These are phyloP conservation scores for Gryganskiella cystojenkinii DNA, from an alignment of 192 early-diverging fungal species.

Conservation along the genomic window DNA sequence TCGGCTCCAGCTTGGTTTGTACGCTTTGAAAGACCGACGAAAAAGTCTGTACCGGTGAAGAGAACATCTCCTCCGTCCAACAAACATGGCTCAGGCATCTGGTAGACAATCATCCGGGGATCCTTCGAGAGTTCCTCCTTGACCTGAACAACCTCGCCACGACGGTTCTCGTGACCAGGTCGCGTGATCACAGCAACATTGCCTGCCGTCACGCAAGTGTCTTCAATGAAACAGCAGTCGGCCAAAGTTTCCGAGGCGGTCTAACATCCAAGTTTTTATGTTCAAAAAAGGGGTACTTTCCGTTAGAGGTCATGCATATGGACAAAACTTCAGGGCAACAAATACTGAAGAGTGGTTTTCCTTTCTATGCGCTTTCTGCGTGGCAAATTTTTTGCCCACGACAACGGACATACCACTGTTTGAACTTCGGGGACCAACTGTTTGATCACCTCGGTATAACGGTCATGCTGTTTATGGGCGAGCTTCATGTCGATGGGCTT, in stretches of 20 bases:
- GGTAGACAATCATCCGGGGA: neutral
- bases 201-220: slow-evolving; percentile 42
- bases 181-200: slow-evolving; percentile 39
- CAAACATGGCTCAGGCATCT: slow-evolving; percentile 27
- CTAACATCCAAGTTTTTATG: neutral
- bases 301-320: too few relatives aligned
- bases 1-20: slow-evolving; percentile 44
- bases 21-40: slow-evolving; percentile 54
- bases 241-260: slow-evolving; percentile 1
- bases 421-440: slow-evolving; percentile 4
- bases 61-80: slow-evolving; percentile 57
- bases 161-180: slow-evolving; percentile 40
- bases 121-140: slow-evolving; percentile 2
- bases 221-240: slow-evolving; percentile 59
- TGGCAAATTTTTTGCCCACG: too few relatives aligned
- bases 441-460: slow-evolving; percentile 20
- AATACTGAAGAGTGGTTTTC: too few relatives aligned
- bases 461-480: slow-evolving; percentile 41
- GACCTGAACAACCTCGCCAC: slow-evolving; percentile 24
- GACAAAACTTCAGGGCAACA: too few relatives aligned
- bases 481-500: slow-evolving; percentile 33
- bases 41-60: slow-evolving; percentile 34
- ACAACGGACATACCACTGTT: slow-evolving; percentile 9
- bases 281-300: neutral
- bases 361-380: too few relatives aligned